Evolutionary conservation across 1,139 yeast species (phyloP).

Genomic region (Scheffersomyces parashehatae): DNA sequence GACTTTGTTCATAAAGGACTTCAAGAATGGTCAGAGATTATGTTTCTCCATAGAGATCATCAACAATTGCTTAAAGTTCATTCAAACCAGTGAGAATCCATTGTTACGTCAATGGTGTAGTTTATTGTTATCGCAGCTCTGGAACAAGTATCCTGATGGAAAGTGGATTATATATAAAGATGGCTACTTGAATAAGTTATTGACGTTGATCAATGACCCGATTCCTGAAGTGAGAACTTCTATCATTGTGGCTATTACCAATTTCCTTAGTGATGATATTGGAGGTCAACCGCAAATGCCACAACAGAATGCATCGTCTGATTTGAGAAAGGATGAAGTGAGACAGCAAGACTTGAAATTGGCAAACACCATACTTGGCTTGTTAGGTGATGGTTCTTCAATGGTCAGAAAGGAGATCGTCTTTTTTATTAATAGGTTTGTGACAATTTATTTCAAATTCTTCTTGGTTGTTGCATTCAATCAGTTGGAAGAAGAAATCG

Average conservation of each 20-base stretch:
- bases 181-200: slow-evolving; percentile 58
- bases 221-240: slow-evolving; percentile 95
- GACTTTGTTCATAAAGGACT: slow-evolving; percentile 79
- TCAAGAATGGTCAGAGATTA: slow-evolving; percentile 75
- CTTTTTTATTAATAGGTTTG: slow-evolving; percentile 73
- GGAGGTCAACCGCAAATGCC: slow-evolving; percentile 23
- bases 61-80: slow-evolving; percentile 64
- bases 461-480: slow-evolving; percentile 87
- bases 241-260: slow-evolving; percentile 70
- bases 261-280: slow-evolving; percentile 55
- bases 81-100: slow-evolving; percentile 78
- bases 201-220: slow-evolving; percentile 72
- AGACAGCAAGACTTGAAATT: slow-evolving; percentile 55
- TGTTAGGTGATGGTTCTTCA: slow-evolving; percentile 84
- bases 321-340: slow-evolving; percentile 41
- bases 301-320: slow-evolving; percentile 15
- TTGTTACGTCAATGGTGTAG: slow-evolving; percentile 91
- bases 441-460: slow-evolving; percentile 67
- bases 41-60: slow-evolving; percentile 76
- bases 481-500: slow-evolving; percentile 79
- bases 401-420: slow-evolving; percentile 85
- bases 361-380: slow-evolving; percentile 48
- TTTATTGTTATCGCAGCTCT: slow-evolving; percentile 72
- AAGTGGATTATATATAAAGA: slow-evolving; percentile 71
- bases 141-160: slow-evolving; percentile 75